Base-by-base conservation (phyloP, 306 rosid genomes). In the cucumber (Cucumis sativus) region DNA sequence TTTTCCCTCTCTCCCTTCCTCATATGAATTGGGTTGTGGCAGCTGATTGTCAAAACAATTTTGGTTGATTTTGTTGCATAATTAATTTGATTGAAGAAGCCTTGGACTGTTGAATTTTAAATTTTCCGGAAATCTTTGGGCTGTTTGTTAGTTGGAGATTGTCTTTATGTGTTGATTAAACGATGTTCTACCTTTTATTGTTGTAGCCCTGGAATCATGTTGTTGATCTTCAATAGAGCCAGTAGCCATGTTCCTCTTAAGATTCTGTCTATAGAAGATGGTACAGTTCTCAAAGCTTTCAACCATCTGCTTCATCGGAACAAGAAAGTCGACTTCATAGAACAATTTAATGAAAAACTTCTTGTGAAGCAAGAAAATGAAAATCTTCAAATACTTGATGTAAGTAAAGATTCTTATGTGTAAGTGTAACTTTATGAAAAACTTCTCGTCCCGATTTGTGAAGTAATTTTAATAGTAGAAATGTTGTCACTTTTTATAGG, bases 311-410 rank as follows among this genome's bases (percentile, higher is more conserved):
- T 93, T 56, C 96, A 91, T 81, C 91, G 97, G 78, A 93, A 89
- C 84, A 93, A 88, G 86, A 93, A 93, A 80, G 93, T 93, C 79
- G 98, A 93, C 83, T 93, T 93, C 87, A 93, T 93, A n/a, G 98
- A 93, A 81, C 98, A 91, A 79, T 93, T 93, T 85, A 93, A 93
- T 71, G 98, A 93, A 87, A 93, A 93, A 87, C 98, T 93, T 84
- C 96, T 93, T 69, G 98, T 93, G 83, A 93, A 93, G 84, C 98
- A 93, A 85, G 97, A 93, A 88, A 87, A 93, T 77, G 98, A 93
- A 84, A 93, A 93, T 86, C 98, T 93, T 69, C 97, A 93, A 84
- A 93, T 93, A 70, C 96, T 93, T 75, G 98, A 93, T 68, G 98
- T 93, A 83, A 89, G 92, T 79, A n/a, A 78, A 72, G 17, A 18